These are phyloP conservation scores for Teratosphaeriaceae sp. DNA, from an alignment of 2,329 filamentous ascomycete genomes.

Conservation along the genomic window DNA sequence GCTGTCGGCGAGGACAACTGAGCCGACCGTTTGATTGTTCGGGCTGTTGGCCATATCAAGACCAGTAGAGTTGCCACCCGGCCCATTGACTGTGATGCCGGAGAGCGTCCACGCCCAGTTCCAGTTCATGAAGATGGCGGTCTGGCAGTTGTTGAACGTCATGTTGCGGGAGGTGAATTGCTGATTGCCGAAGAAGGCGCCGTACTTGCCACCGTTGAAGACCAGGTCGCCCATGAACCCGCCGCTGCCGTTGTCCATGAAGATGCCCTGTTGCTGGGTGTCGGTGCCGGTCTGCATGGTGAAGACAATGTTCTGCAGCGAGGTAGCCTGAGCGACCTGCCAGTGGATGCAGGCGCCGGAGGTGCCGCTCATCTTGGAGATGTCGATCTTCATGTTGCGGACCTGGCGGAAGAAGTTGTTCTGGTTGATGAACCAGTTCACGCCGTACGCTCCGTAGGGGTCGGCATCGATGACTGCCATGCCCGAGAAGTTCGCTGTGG, in stretches of 20 bases:
- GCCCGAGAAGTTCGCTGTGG: conserved; percentile 57
- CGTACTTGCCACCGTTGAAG: conserved; percentile 56
- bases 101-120: conserved; percentile 48
- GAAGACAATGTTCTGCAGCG: conserved; percentile 57
- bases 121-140: conserved; percentile 49
- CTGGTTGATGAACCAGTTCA: conserved; percentile 47
- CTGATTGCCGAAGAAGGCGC: conserved; percentile 57
- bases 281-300: conserved; percentile 43
- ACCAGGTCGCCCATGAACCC: conserved; percentile 51
- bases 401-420: conserved; percentile 52
- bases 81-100: conserved; percentile 40
- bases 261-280: conserved; percentile 42
- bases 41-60: conserved; percentile 44
- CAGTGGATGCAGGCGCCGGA: conserved; percentile 43
- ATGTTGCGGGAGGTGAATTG: conserved; percentile 52
- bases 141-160: conserved; percentile 44
- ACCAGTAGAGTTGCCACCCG: conserved; percentile 38
- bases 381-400: conserved; percentile 48
- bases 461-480: conserved; percentile 83
- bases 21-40: conserved; percentile 56
- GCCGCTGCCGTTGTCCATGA: conserved; percentile 29
- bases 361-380: conserved; percentile 28
- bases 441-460: conserved; percentile 60
- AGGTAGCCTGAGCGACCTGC: conserved; percentile 51
- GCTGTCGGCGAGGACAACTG: conserved; percentile 76